Evolutionary conservation across 202 grass and related monocot species (phyloP).

Genomic region (Schoenoplectus tabernaemontani): DNA sequence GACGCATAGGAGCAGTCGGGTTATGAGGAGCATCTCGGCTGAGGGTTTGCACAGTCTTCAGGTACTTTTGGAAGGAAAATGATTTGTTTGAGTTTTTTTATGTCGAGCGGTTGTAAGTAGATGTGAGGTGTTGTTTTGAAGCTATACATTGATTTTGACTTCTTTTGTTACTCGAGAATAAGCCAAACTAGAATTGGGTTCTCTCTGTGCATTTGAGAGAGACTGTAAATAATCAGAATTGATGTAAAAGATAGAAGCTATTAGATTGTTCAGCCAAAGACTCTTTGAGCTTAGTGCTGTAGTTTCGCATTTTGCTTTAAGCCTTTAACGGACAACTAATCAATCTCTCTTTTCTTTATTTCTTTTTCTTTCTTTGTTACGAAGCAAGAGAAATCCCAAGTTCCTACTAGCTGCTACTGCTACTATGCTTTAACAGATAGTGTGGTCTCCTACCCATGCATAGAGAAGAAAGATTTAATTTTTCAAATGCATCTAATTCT

Average conservation of each 20-base stretch:
- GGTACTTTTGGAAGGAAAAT: constrained; percentile 53
- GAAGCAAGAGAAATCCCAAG: not conserved
- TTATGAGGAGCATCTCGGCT: constrained; percentile 52
- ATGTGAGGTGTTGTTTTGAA: constrained; percentile 33
- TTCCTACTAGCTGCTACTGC: no score
- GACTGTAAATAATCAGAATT: constrained; percentile 61
- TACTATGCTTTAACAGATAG: not conserved
- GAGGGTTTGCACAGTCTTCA: constrained; percentile 59
- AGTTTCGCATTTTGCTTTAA: no score
- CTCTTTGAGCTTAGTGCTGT: constrained; percentile 44
- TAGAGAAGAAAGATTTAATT: not conserved
- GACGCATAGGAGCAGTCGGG: constrained; percentile 13
- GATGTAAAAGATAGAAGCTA: constrained; percentile 20
- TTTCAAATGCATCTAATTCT: no score
- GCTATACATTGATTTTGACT: constrained; percentile 41
- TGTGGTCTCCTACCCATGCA: not conserved
- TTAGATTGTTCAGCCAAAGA: constrained; percentile 47
- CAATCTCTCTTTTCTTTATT: no score
- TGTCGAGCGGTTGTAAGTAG: constrained; percentile 14
- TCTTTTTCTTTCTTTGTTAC: not conserved
- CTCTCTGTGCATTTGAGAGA: constrained; percentile 35
- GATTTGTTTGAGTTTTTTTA: not conserved
- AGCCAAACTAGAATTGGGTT: constrained; percentile 30
- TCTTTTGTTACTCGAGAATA: constrained; percentile 34
- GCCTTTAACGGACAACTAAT: no score